These are phyloP conservation scores for Calonectria montana DNA, from an alignment of 2,329 filamentous ascomycete genomes.

Conservation along the genomic window DNA sequence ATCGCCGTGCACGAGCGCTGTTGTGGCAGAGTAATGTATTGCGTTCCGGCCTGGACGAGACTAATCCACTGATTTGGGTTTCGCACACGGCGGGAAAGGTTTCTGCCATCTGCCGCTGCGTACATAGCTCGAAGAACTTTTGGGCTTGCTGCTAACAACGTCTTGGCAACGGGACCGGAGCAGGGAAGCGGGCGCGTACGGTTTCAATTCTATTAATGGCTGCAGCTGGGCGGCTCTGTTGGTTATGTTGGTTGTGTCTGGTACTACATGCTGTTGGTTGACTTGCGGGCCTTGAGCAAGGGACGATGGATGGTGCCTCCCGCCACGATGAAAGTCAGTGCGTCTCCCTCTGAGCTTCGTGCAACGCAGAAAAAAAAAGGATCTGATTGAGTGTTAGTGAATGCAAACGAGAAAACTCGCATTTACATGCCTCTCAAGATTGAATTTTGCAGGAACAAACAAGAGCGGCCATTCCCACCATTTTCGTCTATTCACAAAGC, in stretches of 20 bases:
- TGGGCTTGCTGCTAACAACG: neutral
- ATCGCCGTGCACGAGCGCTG: conserved; percentile 3
- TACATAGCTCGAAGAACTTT: conserved; percentile 20
- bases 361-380: neutral
- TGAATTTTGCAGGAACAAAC: neutral
- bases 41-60: conserved; percentile 9
- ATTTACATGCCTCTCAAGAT: neutral
- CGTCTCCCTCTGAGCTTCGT: neutral
- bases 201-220: neutral
- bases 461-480: neutral
- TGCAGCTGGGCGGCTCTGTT: neutral
- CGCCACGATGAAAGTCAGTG: neutral
- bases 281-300: neutral
- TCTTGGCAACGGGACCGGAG: neutral
- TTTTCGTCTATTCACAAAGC: neutral
- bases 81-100: conserved; percentile 23
- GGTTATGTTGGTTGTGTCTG: neutral
- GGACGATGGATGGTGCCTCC: neutral
- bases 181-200: neutral
- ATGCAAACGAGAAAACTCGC: neutral
- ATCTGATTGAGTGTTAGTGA: neutral
- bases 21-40: neutral
- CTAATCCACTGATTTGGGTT: conserved; percentile 41
- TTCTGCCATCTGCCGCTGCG: conserved; percentile 22
- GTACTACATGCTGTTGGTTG: neutral